Conservation (phyloP, 805 yeast species). For the Cyberlindnera xishuangbannaensis region DNA sequence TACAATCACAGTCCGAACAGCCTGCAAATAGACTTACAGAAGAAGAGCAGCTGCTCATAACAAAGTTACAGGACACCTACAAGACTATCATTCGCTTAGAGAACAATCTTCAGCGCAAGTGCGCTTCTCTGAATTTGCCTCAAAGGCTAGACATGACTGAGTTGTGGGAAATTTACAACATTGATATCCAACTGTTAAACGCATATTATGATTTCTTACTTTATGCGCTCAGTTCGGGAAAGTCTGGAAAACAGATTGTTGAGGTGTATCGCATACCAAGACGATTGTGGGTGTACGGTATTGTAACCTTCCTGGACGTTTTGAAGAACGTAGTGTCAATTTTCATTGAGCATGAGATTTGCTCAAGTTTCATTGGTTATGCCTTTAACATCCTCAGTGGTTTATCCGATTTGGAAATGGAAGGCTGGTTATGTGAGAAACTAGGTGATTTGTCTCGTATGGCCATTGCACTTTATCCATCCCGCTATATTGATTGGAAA, state of each 20-base stretch:
- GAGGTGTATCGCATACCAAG: conserved; percentile 73
- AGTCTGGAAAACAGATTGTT: conserved; percentile 72
- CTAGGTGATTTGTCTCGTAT: conserved; percentile 80
- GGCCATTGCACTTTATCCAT: conserved; percentile 81
- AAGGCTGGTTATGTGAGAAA: conserved; percentile 67
- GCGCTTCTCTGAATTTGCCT: conserved; percentile 52
- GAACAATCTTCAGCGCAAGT: conserved; percentile 63
- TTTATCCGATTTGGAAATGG: conserved; percentile 29
- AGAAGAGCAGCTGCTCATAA: conserved; percentile 61
- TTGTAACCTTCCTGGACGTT: conserved; percentile 74
- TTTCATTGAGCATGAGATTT: conserved; percentile 72
- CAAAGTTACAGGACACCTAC: conserved; percentile 70
- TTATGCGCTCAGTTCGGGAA: conserved; percentile 67
- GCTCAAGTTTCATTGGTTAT: conserved; percentile 67
- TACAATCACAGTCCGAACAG: conserved; percentile 9
- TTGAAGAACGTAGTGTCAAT: conserved; percentile 67
- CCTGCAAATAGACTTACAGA: conserved; percentile 30
- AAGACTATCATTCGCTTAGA: conserved; percentile 63
- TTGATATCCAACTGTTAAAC: conserved; percentile 59
- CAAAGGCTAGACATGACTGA: conserved; percentile 55
- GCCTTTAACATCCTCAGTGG: conserved; percentile 51
- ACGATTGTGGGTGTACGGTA: conserved; percentile 81
- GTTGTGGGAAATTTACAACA: conserved; percentile 66
- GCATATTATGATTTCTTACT: conserved; percentile 67
- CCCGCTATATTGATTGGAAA: conserved; percentile 82